These are phyloP conservation scores for Chenopodium quinoa DNA, from an alignment of 148 eudicot species.

Conservation along the genomic window DNA sequence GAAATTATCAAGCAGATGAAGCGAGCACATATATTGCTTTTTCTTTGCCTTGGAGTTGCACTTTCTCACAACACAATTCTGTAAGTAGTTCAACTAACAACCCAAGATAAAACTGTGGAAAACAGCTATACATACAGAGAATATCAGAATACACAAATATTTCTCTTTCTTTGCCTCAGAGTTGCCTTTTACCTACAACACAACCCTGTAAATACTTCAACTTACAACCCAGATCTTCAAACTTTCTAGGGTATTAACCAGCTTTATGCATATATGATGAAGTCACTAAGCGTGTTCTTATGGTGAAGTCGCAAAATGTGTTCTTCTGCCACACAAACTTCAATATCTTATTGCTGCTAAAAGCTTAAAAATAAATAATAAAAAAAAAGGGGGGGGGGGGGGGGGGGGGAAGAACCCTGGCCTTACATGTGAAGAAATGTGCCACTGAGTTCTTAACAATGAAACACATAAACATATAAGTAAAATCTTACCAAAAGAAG, in stretches of 20 bases:
- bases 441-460: not conserved
- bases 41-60: not conserved
- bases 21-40: not conserved
- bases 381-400: too few species aligned
- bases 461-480: not conserved
- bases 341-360: not conserved
- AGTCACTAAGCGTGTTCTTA: not conserved
- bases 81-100: not conserved
- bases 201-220: not conserved
- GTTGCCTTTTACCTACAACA: not conserved
- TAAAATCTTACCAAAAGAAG: slow-evolving; percentile 74
- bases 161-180: not conserved
- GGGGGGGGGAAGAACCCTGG: not conserved
- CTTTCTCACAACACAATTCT: not conserved
- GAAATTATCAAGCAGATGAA: not conserved
- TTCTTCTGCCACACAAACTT: not conserved
- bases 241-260: not conserved
- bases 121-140: not conserved
- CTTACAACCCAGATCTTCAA: not conserved
- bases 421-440: not conserved
- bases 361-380: not conserved
- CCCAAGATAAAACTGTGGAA: not conserved
- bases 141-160: not conserved
- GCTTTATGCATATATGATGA: not conserved
- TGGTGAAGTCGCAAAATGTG: not conserved